Base-by-base conservation (phyloP, 352 stramenopile species). In the Blastocystis sp. region DNA sequence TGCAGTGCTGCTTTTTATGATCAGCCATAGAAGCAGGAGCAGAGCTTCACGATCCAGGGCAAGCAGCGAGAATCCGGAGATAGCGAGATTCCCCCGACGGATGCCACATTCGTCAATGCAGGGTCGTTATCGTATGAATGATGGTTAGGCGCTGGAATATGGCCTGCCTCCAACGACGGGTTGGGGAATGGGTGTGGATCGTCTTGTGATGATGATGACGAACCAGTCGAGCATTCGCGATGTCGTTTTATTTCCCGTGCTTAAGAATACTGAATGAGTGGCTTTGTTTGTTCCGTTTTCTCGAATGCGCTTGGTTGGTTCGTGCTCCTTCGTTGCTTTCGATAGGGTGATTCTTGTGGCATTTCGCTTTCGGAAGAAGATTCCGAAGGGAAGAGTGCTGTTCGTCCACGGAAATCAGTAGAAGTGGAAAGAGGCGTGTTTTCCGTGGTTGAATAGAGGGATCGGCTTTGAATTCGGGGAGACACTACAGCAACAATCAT, bases 131-230 rank as follows among this genome's bases (percentile, higher is more conserved):
- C 93, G 93, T 88, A 77, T 93, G 53, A 69, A 38, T 67, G 60
- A 66, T 43, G 9, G 11, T 14, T 69, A 88, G 60, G 93, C 94
- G 2, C 90, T 99, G 89, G 96, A 98, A 91, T 96, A 98, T 89
- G 97, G 95, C 48, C 93, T 99, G 90, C 96, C 97, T 21, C 97
- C 97, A 17, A 99, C 96, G 9, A 96, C 93, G 71, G 97, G 97
- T 62, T 95, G 97, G 90, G 97, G 97, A 74, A 97, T 97, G 89
- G 97, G 97, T 60, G 95, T 99, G 82, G 97, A 99, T 91, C 94
- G 97, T 86, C 91, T 99, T 59, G 95, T 95, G 67, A 98, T 98
- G 96, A 93, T 98, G 88, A 91, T 98, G 82, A 97, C 94, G 67
- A 97, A 98, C 91, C 93, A 92, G 38, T 90, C 91, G 14, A 93